These are phyloP conservation scores for Podosphaera fusca DNA, from an alignment of 2,329 filamentous ascomycete species.

Conservation along the genomic window DNA sequence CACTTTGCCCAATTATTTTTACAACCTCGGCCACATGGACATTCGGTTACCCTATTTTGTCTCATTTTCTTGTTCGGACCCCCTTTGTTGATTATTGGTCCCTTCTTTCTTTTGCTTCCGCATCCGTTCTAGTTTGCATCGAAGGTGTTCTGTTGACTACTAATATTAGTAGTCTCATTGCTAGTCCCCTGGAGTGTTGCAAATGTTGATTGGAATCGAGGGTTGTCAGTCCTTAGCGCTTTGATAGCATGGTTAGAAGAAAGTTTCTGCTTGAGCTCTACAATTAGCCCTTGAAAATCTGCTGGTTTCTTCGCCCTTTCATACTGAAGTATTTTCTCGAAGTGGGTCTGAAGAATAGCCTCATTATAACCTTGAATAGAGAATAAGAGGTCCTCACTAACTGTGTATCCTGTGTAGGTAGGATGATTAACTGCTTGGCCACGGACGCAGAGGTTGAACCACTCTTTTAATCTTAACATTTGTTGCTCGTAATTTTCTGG, in stretches of 20 bases:
- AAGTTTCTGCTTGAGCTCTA: not conserved
- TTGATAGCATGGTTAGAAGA: not conserved
- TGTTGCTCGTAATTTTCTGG: not conserved
- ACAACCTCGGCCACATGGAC: no score
- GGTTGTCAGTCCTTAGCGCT: not conserved
- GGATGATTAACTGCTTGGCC: not conserved
- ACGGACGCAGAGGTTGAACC: not conserved
- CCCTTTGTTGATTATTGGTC: not conserved
- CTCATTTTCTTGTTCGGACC: not conserved
- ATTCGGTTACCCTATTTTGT: no score
- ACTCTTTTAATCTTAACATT: not conserved
- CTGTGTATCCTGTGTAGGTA: not conserved
- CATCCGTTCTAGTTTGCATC: not conserved
- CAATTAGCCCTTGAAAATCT: not conserved
- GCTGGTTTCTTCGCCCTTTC: not conserved
- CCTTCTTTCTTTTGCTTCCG: not conserved
- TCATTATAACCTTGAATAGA: not conserved
- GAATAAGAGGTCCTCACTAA: not conserved
- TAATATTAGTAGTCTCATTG: not conserved
- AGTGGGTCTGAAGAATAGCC: not conserved
- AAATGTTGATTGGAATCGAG: not conserved
- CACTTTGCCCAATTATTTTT: no score
- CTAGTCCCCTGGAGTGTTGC: not conserved
- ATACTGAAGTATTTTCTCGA: not conserved
- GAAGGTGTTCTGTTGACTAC: not conserved